These are phyloP conservation scores for Hyphopichia fennica DNA, from an alignment of 1,139 yeast species.

Conservation along the genomic window DNA sequence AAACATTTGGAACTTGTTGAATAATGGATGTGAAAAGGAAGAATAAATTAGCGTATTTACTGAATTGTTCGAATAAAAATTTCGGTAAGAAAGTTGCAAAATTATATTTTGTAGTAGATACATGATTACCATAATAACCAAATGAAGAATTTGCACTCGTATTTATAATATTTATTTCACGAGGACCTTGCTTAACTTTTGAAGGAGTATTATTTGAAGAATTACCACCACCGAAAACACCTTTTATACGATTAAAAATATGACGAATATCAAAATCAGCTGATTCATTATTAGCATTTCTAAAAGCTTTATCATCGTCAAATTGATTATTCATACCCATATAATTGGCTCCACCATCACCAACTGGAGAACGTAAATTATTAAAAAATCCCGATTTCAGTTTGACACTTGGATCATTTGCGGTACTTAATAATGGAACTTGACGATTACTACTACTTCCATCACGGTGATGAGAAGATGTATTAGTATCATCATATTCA, in stretches of 20 bases:
- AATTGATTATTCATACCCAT: constrained; percentile 21
- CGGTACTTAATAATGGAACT: constrained; percentile 23
- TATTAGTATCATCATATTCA: constrained; percentile 17
- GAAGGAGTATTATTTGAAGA: neutral
- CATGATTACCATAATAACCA: constrained; percentile 77
- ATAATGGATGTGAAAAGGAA: constrained; percentile 89
- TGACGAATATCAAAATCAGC: constrained; percentile 59
- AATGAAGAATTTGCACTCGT: constrained; percentile 50
- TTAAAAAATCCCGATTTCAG: constrained; percentile 15
- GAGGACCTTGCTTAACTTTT: constrained; percentile 41
- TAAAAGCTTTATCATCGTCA: constrained; percentile 11
- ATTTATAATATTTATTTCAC: constrained; percentile 71
- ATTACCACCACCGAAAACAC: constrained; percentile 2
- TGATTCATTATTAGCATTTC: constrained; percentile 13
- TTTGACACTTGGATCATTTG: constrained; percentile 14
- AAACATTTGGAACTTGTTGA: constrained; percentile 95
- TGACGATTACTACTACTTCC: constrained; percentile 13
- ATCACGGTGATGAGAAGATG: constrained; percentile 6
- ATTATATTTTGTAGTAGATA: constrained; percentile 96
- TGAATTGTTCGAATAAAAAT: constrained; percentile 92
- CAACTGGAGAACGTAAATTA: constrained; percentile 6
- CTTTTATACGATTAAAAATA: constrained; percentile 25
- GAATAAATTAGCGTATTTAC: constrained; percentile 94
- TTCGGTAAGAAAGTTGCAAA: constrained; percentile 92
- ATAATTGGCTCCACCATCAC: constrained; percentile 14